Base-by-base conservation (phyloP, 169 alveolate species). In the Cyclospora cayetanensis region DNA sequence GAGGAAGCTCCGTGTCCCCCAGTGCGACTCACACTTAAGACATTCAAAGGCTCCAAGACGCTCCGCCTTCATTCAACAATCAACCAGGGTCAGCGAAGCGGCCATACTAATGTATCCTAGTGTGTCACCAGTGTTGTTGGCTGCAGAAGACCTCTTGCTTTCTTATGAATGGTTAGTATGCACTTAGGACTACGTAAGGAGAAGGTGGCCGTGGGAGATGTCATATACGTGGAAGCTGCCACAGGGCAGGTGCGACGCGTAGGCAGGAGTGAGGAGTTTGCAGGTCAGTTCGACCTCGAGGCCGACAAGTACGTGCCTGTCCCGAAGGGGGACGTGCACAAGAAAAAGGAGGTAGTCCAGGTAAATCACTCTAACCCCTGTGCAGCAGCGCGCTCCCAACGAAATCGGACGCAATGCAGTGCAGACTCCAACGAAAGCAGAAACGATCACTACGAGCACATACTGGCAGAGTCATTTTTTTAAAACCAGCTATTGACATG, bases 251-350 rank as follows among this genome's bases (percentile, higher is more conserved):
- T 99, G 29, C 98, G 98, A 94, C 97, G 99, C 91, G 99, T 98
- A 66, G 99, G 99, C 18, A 93, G 99, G 92, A 97, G 99, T 55
- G 99, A 99, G 94, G 98, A 98, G 1, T 99, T 97, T 94, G 99
- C 99, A 11, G 97, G 99, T 34, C 99, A 99, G 93, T 98, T 97
- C 94, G 99, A 99, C 93, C 96, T 99, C 42, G 99, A 99, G 94
- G 99, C 99, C 60, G 99, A 99, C 96, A 72, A 82, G 63, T 99
- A 98, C 89, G 99, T 99, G 29, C 99, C 99, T 5, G 95, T 99
- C 50, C 99, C 99, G 2, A 99, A 98, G 93, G 99, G 99, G 42
- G 99, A 99, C 86, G 99, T 99, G n/a, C 99, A 98, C 94, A 99
- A 99, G 97, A 99, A 98, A 95, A 99, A 98, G 94, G 99, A 99